These are phyloP conservation scores for Corylus avellana DNA, from an alignment of 306 rosid genomes.

Conservation along the genomic window DNA sequence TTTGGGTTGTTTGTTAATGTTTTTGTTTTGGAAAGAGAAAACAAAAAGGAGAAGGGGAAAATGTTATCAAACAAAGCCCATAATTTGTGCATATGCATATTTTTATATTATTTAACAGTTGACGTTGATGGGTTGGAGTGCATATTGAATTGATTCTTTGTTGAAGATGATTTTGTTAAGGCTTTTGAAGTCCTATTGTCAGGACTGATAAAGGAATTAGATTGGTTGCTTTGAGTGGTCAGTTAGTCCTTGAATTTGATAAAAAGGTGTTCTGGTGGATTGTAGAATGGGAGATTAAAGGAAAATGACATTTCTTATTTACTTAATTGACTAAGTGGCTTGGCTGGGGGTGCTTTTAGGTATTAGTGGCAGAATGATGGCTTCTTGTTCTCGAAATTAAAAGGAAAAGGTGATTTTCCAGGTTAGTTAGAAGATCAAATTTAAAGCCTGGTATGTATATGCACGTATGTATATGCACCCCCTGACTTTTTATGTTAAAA, in stretches of 20 bases:
- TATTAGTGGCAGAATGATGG: not conserved
- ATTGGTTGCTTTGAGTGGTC: not conserved
- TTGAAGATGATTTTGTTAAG: too few species aligned
- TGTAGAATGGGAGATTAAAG: not conserved
- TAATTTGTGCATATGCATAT: slow-evolving; percentile 1
- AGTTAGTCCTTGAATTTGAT: not conserved
- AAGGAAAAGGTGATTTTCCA: not conserved
- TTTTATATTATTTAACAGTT: not conserved
- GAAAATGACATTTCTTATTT: not conserved
- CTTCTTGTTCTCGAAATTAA: not conserved
- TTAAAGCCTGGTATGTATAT: not conserved
- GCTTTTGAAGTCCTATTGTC: not conserved
- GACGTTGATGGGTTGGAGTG: not conserved
- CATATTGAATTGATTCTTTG: not conserved
- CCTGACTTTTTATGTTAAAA: not conserved
- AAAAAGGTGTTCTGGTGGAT: not conserved
- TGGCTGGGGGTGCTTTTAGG: not conserved
- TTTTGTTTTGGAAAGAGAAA: too few species aligned
- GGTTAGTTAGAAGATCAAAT: slow-evolving; percentile 5
- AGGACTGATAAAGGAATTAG: not conserved
- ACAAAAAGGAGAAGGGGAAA: too few species aligned
- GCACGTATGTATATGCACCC: too few species aligned
- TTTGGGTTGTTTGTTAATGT: too few species aligned
- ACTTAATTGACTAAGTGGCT: not conserved
- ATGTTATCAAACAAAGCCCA: too few species aligned